These are phyloP conservation scores for Trebouxia gelatinosa DNA, from an alignment of 163 green algal species.

Conservation along the genomic window DNA sequence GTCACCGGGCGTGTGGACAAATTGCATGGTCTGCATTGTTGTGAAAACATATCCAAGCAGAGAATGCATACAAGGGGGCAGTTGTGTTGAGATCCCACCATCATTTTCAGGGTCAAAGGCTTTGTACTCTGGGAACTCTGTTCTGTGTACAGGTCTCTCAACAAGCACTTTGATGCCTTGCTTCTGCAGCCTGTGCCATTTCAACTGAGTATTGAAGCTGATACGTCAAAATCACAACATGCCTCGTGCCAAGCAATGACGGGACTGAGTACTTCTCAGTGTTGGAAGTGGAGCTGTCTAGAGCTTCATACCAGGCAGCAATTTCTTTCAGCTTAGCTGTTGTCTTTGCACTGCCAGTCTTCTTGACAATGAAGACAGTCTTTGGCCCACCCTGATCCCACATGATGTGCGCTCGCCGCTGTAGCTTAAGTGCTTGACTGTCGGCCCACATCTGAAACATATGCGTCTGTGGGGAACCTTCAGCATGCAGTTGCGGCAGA, in stretches of 20 bases:
- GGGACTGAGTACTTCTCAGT: not conserved
- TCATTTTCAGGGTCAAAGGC: conserved; percentile 37
- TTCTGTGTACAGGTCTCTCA: conserved; percentile 63
- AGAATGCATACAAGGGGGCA: too few species aligned
- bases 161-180: conserved; percentile 72
- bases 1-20: not conserved
- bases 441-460: conserved; percentile 30
- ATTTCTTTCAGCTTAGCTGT: conserved; percentile 65
- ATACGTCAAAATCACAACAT: not conserved
- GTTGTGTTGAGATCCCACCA: not conserved
- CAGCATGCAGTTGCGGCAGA: not conserved
- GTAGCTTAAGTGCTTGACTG: conserved; percentile 42
- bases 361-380: conserved; percentile 81
- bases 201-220: not conserved
- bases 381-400: conserved; percentile 58
- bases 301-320: conserved; percentile 62
- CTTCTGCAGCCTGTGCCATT: conserved; percentile 32
- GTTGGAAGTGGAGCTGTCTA: not conserved
- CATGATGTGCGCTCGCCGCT: conserved; percentile 48
- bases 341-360: conserved; percentile 59
- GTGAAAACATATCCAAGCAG: too few species aligned
- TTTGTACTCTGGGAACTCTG: conserved; percentile 61
- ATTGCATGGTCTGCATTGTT: not conserved
- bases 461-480: not conserved
- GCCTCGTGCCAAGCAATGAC: not conserved